phyloP scores from a whole-genome alignment of 305 asterid genomes.

The Fraxinus albicans region DNA sequence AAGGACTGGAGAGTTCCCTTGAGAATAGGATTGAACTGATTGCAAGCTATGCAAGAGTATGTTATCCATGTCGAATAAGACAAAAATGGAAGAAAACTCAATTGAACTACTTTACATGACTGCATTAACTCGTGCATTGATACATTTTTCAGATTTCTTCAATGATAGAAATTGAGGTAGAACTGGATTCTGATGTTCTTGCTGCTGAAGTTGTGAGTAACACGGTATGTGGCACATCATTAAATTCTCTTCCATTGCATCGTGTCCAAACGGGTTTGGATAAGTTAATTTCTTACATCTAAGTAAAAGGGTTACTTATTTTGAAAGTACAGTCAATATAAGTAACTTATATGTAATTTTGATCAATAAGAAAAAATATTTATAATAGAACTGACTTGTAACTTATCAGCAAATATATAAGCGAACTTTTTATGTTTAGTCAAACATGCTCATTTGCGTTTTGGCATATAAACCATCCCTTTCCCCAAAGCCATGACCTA shows the following conservation, averaged over 20 bases:
- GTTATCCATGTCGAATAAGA: slow-evolving; percentile 24
- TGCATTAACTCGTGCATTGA: not conserved
- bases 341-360: not conserved
- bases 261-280: not conserved
- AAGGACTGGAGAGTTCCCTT: slow-evolving; percentile 75
- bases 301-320: not conserved
- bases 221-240: slow-evolving; percentile 40
- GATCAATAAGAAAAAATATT: not conserved
- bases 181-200: slow-evolving; percentile 84
- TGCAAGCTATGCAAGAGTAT: slow-evolving; percentile 93
- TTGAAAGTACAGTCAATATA: not conserved
- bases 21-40: slow-evolving; percentile 80
- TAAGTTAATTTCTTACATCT: not conserved
- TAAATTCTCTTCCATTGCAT: slow-evolving; percentile 3
- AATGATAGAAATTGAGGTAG: slow-evolving; percentile 95
- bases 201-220: slow-evolving; percentile 88
- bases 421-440: not conserved
- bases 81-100: not conserved
- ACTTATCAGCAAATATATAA: not conserved
- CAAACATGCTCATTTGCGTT: not conserved
- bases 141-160: slow-evolving; percentile 71
- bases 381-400: not conserved
- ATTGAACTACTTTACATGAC: slow-evolving; percentile 6
- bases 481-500: not conserved
- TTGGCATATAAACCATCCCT: not conserved